phyloP scores from a whole-genome alignment of 73 alveolate genomes.

The Paramecium pentaurelia region DNA sequence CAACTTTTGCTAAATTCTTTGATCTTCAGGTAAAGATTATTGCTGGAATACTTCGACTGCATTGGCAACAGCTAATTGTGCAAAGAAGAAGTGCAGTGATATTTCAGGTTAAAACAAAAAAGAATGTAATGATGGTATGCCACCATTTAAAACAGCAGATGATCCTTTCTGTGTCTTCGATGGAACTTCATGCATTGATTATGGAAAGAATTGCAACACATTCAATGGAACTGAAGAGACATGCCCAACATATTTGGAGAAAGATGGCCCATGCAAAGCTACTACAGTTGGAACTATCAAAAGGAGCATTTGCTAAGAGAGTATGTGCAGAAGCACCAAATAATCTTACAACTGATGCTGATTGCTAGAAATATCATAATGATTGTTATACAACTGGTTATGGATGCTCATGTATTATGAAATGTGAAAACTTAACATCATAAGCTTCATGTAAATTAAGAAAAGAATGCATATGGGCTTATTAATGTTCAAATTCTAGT shows the following conservation, averaged over 20 bases:
- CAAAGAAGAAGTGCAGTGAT: neutral
- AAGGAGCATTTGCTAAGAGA: neutral
- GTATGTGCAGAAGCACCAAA: slow-evolving; percentile 12
- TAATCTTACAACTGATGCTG: neutral
- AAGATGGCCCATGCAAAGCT: slow-evolving; percentile 13
- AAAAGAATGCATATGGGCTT: neutral
- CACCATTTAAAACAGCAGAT: neutral
- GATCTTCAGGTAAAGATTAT: neutral
- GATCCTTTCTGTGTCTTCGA: neutral
- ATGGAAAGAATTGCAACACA: neutral
- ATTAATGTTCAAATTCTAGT: neutral
- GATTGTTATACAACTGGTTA: slow-evolving; percentile 21
- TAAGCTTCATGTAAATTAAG: neutral
- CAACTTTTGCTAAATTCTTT: neutral
- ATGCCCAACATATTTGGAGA: neutral
- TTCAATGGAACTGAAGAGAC: neutral
- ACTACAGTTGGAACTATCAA: neutral
- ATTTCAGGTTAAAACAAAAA: neutral
- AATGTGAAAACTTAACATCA: neutral
- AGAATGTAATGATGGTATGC: neutral
- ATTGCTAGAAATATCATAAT: neutral
- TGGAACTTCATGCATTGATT: neutral
- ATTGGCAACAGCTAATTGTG: neutral
- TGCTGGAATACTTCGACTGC: neutral
- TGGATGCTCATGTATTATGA: neutral